Evolutionary conservation across 495 filamentous ascomycete genomes (phyloP), one percentile per base, ranked within the genome.

Genomic region (Podospora pseudocomata): DNA sequence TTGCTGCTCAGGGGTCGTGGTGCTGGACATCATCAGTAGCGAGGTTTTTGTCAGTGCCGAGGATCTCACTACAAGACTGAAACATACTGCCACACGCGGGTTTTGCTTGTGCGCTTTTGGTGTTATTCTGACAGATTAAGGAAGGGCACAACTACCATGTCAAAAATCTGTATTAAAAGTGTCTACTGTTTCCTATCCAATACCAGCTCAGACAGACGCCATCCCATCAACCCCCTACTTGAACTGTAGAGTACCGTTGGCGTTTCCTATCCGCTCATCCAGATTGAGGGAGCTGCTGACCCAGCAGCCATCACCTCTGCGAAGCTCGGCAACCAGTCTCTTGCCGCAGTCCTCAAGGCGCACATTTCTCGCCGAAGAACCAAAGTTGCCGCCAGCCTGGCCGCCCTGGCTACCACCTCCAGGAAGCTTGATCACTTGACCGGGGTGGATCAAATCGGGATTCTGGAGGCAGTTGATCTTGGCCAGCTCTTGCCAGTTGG

Each of bases 211-310:
- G 39, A 49, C 39, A 49, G 7, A 49, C 15, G 7, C 15, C 0
- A 11, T 11, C 15, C 39, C 39, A 49, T 49, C 9, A 49, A 16
- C 39, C 15, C 7, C 39, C 0, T 49, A 49, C 55, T 58, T 58
- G 9, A 60, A 70, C 54, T 4, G 20, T 68, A 82, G 72, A 54
- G 74, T 68, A 19, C 81, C 81, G 63, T 82, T 73, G 28, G 73
- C 61, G 64, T 83, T 83, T 16, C 73, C 71, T 66, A 83, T 80
- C 57, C 75, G 72, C 72, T 83, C 81, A 67, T 83, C 78, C 72
- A 83, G 60, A 39, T 76, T 66, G 30, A 82, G 68, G 44, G 76
- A 76, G 20, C 72, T 71, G 9, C 72, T 69, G 30, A 75, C 69
- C 78, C 77, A 81, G 9, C 70, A 67, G 0, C 80, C 80, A 54